Evolutionary conservation across 2,329 filamentous ascomycete species (phyloP).

Genomic region (Curvularia spicifera): DNA sequence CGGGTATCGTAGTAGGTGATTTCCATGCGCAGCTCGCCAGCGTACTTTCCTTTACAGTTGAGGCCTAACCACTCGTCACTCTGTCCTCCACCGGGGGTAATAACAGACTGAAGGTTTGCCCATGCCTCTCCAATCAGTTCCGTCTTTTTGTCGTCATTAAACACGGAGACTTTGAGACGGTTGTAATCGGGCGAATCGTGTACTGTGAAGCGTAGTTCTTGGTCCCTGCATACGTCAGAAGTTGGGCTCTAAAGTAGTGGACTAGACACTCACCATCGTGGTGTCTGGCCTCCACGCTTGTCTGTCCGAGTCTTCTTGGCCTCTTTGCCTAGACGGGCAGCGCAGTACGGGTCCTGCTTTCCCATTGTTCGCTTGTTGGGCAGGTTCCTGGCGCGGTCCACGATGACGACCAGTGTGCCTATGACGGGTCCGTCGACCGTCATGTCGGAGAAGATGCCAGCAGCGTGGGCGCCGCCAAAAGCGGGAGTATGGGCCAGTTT

Average conservation of each 20-base stretch:
- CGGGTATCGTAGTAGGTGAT: constrained; percentile 94
- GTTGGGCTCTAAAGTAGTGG: not conserved
- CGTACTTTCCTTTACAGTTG: constrained; percentile 90
- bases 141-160: constrained; percentile 98
- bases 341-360: constrained; percentile 98
- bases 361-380: constrained; percentile 97
- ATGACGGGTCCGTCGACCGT: constrained; percentile 90
- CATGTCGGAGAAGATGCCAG: constrained; percentile 94
- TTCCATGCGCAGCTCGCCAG: constrained; percentile 91
- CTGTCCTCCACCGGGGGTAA: constrained; percentile 88
- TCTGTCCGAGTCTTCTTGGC: constrained; percentile 97
- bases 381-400: constrained; percentile 95
- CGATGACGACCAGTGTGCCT: constrained; percentile 87
- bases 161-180: constrained; percentile 92
- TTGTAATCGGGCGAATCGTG: constrained; percentile 97
- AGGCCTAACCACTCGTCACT: constrained; percentile 91
- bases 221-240: constrained; percentile 71
- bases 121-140: constrained; percentile 95
- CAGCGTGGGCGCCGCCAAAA: constrained; percentile 73
- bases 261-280: constrained; percentile 75
- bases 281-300: constrained; percentile 91
- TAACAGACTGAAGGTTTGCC: constrained; percentile 80
- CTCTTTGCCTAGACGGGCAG: constrained; percentile 90
- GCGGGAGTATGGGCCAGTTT: constrained; percentile 39
- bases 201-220: constrained; percentile 93